Base-by-base conservation (phyloP, 2,329 filamentous ascomycete species). In the Nigrospora sphaerica region DNA sequence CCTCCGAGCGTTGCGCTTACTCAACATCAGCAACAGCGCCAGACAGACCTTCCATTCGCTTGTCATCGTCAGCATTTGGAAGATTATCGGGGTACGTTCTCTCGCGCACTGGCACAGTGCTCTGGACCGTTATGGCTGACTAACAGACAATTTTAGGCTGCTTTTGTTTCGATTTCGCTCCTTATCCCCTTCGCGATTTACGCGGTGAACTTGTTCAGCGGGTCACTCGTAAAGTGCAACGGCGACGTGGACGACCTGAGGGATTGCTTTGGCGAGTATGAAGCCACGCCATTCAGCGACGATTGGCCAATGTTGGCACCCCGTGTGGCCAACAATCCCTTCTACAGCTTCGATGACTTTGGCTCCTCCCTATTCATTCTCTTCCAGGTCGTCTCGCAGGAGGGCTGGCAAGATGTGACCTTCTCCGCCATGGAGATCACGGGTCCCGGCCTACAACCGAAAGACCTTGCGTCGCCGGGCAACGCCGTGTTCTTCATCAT, bases 381-480 rank as follows among this genome's bases (percentile, higher is more conserved):
- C 49, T 98, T 96, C 70, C 91, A 97, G 64, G 96, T 98, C 66
- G 92, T 97, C 37, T 97, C 92, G 44, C 93, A 98, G 65, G 95
- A 98, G 73, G 93, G 93, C 32, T 98, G 95, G 93, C 83, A 84
- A 12, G 90, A 95, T 62, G 89, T 95, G n/a, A 88, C 93, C 62
- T 91, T 87, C 71, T 78, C 80, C 32, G 85, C 84, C 1, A 87
- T 95, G 70, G 80, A 82, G 32, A 93, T 97, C 53, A 91, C 84
- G 2, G 89, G 87, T 2, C 71, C 73, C 32, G 87, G 83, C 49
- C 73, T 75, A 28, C 93, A 97, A 60, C 91, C 91, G 0, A 61
- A 79, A 44, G 68, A 78, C 32, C 83, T 83, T 50, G 74, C 80
- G 2, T 79, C 86, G 1, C 81, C 91, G 58, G 90, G 86, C 36